These are phyloP conservation scores for Tarenaya hassleriana DNA, from an alignment of 345 rosid species.

Conservation along the genomic window DNA sequence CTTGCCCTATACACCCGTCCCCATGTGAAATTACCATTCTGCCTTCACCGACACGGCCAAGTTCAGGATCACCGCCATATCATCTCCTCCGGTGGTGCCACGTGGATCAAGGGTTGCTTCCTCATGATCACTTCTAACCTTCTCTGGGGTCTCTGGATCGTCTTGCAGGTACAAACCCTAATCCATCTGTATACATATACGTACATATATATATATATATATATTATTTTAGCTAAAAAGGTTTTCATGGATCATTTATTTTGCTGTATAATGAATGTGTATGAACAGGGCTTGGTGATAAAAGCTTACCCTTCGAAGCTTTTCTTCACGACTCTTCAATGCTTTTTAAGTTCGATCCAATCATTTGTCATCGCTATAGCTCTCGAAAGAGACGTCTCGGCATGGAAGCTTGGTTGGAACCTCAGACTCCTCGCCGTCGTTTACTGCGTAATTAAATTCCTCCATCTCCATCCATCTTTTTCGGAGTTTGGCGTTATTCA, in stretches of 20 bases:
- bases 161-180: constrained; percentile 54
- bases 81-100: constrained; percentile 38
- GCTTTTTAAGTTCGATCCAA: constrained; percentile 67
- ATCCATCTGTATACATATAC: not conserved
- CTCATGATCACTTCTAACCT: constrained; percentile 68
- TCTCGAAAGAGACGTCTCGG: constrained; percentile 56
- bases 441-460: constrained; percentile 54
- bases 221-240: not conserved
- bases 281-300: constrained; percentile 47
- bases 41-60: constrained; percentile 29
- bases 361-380: constrained; percentile 69
- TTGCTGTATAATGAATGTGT: not conserved
- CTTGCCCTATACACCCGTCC: constrained; percentile 83
- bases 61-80: constrained; percentile 19
- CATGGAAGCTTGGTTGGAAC: constrained; percentile 86
- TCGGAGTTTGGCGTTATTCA: too few relatives aligned
- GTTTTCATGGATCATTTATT: not conserved
- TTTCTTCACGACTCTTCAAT: constrained; percentile 69
- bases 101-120: constrained; percentile 83
- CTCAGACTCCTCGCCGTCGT: constrained; percentile 63
- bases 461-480: constrained; percentile 1
- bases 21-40: constrained; percentile 37
- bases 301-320: constrained; percentile 78
- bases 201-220: not conserved
- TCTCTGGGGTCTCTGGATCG: constrained; percentile 80